Percentiles rank a stretch among this genome's conserved stretches.
Conservation (phyloP, 345 rosid species). For the Salix caprea region DNA sequence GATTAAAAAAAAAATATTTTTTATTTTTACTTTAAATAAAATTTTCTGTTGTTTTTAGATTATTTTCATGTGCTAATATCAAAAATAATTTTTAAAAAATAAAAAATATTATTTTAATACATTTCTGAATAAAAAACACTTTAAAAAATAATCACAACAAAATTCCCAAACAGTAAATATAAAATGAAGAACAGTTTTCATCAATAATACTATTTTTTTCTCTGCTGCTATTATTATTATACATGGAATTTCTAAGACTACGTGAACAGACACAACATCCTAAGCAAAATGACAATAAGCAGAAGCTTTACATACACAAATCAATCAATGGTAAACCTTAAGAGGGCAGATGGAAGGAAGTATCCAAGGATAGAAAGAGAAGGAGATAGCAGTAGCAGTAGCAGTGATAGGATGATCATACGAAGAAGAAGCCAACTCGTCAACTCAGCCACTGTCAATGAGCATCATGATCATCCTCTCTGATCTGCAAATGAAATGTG, state of each 20-base stretch:
- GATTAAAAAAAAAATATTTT: too few relatives aligned
- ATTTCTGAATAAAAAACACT: too few relatives aligned
- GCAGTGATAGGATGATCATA: background rate
- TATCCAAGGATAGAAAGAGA: background rate
- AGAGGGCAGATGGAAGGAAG: background rate
- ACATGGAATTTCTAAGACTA: background rate
- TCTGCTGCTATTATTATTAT: too few relatives aligned
- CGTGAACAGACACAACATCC: background rate
- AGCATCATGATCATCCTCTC: background rate
- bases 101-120: too few relatives aligned
- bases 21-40: too few relatives aligned
- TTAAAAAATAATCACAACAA: too few relatives aligned
- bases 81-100: too few relatives aligned
- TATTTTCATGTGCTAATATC: too few relatives aligned
- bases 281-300: background rate
- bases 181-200: too few relatives aligned
- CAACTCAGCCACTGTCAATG: background rate
- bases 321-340: background rate
- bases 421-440: background rate
- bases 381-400: background rate
- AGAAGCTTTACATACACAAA: background rate
- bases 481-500: background rate
- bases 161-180: too few relatives aligned
- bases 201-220: too few relatives aligned
- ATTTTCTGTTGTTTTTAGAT: too few relatives aligned